Percentiles rank a stretch among this genome's conserved stretches.
Evolutionary conservation across 441 rosid species (phyloP).

Genomic region (Hura crepitans): DNA sequence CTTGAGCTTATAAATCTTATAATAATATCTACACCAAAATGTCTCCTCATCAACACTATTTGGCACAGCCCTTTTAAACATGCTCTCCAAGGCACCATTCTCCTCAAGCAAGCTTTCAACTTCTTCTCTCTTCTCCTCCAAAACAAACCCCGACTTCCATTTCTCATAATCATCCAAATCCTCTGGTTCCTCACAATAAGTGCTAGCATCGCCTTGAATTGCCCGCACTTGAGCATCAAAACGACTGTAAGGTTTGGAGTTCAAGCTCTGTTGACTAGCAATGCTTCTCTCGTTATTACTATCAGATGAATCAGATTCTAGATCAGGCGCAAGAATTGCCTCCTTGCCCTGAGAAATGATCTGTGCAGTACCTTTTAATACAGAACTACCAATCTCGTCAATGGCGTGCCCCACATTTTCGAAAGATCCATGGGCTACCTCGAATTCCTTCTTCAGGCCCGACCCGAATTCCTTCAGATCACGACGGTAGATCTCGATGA

Average conservation of each 20-base stretch:
- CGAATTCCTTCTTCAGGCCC: conserved; percentile 80
- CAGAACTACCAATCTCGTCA: conserved; percentile 69
- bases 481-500: conserved; percentile 70
- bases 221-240: conserved; percentile 55
- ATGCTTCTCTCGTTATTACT: conserved; percentile 1
- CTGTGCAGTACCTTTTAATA: conserved; percentile 72
- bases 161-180: conserved; percentile 43
- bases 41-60: conserved; percentile 42
- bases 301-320: conserved; percentile 54
- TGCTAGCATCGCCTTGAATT: conserved; percentile 43
- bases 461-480: conserved; percentile 86
- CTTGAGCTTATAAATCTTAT: conserved; percentile 53
- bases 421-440: conserved; percentile 88
- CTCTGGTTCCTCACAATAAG: conserved; percentile 53
- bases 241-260: conserved; percentile 37
- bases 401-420: conserved; percentile 59
- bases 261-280: conserved; percentile 1
- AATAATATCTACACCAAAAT: conserved; percentile 68
- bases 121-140: conserved; percentile 47
- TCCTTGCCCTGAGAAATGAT: conserved; percentile 87
- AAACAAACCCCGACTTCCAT: conserved; percentile 51
- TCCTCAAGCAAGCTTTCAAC: conserved; percentile 35
- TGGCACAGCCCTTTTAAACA: conserved; percentile 43
- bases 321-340: conserved; percentile 57
- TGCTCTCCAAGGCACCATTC: conserved; percentile 34